Evolutionary conservation across 805 yeast genomes (phyloP), one percentile per base, ranked within the genome.

Genomic region (Lipomyces mesembrius): DNA sequence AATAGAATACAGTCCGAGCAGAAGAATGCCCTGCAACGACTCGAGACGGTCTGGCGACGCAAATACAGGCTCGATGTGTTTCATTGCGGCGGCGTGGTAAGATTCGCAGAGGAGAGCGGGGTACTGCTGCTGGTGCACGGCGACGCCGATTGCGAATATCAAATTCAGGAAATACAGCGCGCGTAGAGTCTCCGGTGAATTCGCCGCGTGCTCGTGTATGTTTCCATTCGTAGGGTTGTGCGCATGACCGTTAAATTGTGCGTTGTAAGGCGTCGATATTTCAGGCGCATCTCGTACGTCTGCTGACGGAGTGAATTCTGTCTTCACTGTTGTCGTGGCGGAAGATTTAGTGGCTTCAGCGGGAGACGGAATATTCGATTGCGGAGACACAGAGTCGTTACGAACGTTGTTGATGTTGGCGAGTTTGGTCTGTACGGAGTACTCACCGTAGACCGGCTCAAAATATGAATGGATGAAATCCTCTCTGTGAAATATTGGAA

Each of bases 401-500:
- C 65, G 63, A 8, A 68, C 70, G 52, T 68, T 66, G 63, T 57
- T 68, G 51, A 68, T 55, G 52, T 72, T 69, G 9, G 91, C 93
- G 56, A 91, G 79, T 5, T 87, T 79, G 0, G 85, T 78, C 37
- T 79, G 79, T 0, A 80, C 72, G 14, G 88, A 84, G 66, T 90
- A 79, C 3, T 82, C 77, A 0, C 98, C 97, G 75, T 92, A 92
- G 0, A 92, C 82, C 0, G 97, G 97, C 71, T 86, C 85, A 75
- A 90, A 92, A 74, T 86, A 87, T 34, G 81, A 79, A 58, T 80
- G 79, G 55, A 93, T 77, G 73, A 92, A 92, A 71, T 84, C 85
- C 73, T 91, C 96, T 37, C 97, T 83, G 75, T 93, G 97, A 59
- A 92, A 78, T 3, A 93, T 82, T 0, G 98, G 97, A 34, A 91